These are phyloP conservation scores for Medicago arabica DNA, from an alignment of 306 rosid species.

Conservation along the genomic window DNA sequence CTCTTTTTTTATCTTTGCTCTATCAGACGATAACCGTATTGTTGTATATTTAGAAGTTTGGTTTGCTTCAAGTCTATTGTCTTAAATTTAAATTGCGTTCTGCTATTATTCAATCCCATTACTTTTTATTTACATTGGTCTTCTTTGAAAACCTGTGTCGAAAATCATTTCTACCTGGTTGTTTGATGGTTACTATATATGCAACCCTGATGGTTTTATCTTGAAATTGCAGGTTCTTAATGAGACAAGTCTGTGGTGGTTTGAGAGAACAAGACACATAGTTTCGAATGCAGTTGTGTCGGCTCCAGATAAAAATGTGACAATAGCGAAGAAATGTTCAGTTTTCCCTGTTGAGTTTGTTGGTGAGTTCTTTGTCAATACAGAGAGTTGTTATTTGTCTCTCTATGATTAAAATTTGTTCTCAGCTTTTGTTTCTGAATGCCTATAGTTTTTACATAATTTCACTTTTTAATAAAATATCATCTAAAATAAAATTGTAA, in stretches of 20 bases:
- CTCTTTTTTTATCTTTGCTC: too few relatives aligned
- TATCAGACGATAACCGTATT: neutral
- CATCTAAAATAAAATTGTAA: neutral
- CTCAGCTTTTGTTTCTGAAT: neutral
- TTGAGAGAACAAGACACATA: slow-evolving; percentile 81
- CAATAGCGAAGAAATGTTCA: slow-evolving; percentile 89
- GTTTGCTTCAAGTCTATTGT: neutral
- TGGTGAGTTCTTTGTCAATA: slow-evolving; percentile 57
- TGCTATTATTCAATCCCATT: neutral
- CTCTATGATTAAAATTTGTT: slow-evolving; percentile 25
- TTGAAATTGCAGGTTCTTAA: slow-evolving; percentile 74
- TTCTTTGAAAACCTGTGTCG: neutral
- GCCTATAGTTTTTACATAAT: neutral
- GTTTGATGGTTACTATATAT: neutral
- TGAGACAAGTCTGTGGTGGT: slow-evolving; percentile 97
- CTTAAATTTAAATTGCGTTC: neutral
- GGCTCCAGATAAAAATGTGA: slow-evolving; percentile 83
- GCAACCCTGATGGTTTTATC: slow-evolving; percentile 2
- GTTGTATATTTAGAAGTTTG: neutral
- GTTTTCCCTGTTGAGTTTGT: slow-evolving; percentile 98
- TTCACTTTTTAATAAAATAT: too few relatives aligned
- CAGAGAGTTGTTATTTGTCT: neutral
- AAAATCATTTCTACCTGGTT: neutral
- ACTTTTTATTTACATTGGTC: neutral
- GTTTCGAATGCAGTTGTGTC: slow-evolving; percentile 81